A percentile compares a stretch with the other conserved stretches of the same genome.
These are phyloP conservation scores for Physcia stellaris DNA, from an alignment of 495 filamentous ascomycete genomes.

Conservation along the genomic window DNA sequence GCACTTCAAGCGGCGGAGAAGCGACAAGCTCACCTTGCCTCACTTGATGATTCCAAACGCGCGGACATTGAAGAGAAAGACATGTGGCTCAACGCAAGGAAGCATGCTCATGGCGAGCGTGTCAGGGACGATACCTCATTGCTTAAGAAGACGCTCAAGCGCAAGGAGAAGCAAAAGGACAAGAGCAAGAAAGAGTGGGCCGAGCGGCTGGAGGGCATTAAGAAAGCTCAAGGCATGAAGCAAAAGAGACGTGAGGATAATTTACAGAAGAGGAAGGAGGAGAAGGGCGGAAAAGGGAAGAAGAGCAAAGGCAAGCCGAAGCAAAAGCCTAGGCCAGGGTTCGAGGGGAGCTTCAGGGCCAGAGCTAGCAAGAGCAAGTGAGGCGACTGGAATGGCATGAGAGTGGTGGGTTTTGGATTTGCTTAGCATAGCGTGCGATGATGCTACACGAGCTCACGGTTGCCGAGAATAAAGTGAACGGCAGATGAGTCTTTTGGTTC, in stretches of 20 bases:
- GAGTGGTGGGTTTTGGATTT: not conserved
- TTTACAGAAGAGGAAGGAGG: conserved; percentile 38
- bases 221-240: conserved; percentile 58
- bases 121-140: conserved; percentile 78
- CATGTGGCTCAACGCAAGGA: conserved; percentile 79
- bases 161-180: conserved; percentile 77
- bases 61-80: conserved; percentile 86
- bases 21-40: conserved; percentile 56
- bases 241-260: conserved; percentile 74
- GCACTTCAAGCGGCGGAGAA: conserved; percentile 55
- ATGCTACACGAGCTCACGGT: too few species aligned
- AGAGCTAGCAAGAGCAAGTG: too few species aligned
- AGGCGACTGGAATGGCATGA: not conserved
- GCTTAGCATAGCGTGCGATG: too few species aligned
- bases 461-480: too few species aligned
- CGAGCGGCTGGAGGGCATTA: conserved; percentile 62
- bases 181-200: conserved; percentile 86
- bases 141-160: conserved; percentile 88
- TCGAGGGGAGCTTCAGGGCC: conserved; percentile 79
- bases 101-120: conserved; percentile 78
- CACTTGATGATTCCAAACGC: conserved; percentile 62
- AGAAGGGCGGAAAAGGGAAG: conserved; percentile 50
- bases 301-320: conserved; percentile 43
- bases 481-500: too few species aligned
- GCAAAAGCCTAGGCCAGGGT: conserved; percentile 59